A percentile compares a stretch with the other conserved stretches of the same genome.
phyloP scores from a whole-genome alignment of 305 asterid species.

The Fraxinus sp. region DNA sequence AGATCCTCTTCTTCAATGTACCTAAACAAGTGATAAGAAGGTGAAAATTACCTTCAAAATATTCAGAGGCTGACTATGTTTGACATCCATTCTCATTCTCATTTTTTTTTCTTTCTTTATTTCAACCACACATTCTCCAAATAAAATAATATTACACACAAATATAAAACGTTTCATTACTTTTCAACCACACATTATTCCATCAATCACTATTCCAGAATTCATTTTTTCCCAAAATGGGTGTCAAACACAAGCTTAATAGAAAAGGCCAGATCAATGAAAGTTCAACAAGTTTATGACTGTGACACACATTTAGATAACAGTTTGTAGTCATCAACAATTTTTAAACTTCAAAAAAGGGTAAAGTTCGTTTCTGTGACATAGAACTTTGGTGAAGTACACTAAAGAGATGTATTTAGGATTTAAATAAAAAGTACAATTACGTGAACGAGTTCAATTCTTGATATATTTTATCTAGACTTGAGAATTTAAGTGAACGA shows the following conservation, averaged over 20 bases:
- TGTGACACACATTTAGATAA: neutral
- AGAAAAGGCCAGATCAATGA: neutral
- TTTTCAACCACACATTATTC: no score
- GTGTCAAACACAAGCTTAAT: no score
- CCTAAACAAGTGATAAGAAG: constrained; percentile 26
- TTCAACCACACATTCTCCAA: no score
- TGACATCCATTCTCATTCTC: no score
- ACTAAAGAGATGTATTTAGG: neutral
- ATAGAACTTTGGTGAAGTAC: neutral
- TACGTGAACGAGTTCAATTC: neutral
- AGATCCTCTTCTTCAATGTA: constrained; percentile 64
- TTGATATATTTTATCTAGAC: neutral
- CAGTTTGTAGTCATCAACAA: neutral
- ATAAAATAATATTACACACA: no score
- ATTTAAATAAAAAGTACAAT: neutral
- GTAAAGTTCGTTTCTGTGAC: neutral
- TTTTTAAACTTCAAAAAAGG: neutral
- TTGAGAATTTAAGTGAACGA: neutral
- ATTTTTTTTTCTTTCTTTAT: no score
- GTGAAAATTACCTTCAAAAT: neutral
- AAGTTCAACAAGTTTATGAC: neutral
- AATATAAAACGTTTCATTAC: no score
- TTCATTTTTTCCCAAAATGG: no score
- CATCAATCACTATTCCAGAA: no score
- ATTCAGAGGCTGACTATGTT: no score